A percentile compares a stretch with the other conserved stretches of the same genome.
Conservation (phyloP, 331 rosid species). For the Saraca asoca region DNA sequence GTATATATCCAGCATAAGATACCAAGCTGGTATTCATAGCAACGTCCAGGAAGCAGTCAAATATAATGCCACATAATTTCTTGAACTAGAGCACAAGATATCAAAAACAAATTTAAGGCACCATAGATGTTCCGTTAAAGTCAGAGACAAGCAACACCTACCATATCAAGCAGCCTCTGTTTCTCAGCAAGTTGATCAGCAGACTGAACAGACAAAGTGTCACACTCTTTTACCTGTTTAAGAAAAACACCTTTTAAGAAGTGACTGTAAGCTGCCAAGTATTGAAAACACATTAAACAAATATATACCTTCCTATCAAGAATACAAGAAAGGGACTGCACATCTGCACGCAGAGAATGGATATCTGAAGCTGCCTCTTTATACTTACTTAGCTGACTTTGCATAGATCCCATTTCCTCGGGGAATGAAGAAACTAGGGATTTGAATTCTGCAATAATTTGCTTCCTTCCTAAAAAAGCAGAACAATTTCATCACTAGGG, state of each 20-base stretch:
- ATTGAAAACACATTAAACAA: conserved; percentile 18
- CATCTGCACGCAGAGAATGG: conserved; percentile 83
- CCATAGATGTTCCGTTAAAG: not conserved
- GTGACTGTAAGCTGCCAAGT: conserved; percentile 27
- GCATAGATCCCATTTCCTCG: conserved; percentile 88
- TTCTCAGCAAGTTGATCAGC: conserved; percentile 66
- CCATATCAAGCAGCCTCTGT: conserved; percentile 68
- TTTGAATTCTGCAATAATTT: conserved; percentile 78
- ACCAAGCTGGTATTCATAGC: not conserved
- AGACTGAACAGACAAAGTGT: conserved; percentile 53
- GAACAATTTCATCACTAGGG: conserved; percentile 37
- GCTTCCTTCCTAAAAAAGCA: conserved; percentile 83
- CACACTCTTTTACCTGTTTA: conserved; percentile 75
- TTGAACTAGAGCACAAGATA: conserved; percentile 13
- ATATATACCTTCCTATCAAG: conserved; percentile 83
- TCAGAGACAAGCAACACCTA: conserved; percentile 41
- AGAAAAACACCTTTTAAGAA: conserved; percentile 25
- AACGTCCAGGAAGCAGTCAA: not conserved
- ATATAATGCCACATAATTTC: not conserved
- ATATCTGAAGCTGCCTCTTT: conserved; percentile 87
- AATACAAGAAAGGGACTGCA: conserved; percentile 69
- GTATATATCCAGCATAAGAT: not conserved
- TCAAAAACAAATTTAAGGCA: conserved; percentile 3
- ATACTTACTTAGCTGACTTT: conserved; percentile 67
- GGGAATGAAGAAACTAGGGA: conserved; percentile 92